Base-by-base conservation (phyloP, 2,329 filamentous ascomycete genomes). In the Beauveria australis region DNA sequence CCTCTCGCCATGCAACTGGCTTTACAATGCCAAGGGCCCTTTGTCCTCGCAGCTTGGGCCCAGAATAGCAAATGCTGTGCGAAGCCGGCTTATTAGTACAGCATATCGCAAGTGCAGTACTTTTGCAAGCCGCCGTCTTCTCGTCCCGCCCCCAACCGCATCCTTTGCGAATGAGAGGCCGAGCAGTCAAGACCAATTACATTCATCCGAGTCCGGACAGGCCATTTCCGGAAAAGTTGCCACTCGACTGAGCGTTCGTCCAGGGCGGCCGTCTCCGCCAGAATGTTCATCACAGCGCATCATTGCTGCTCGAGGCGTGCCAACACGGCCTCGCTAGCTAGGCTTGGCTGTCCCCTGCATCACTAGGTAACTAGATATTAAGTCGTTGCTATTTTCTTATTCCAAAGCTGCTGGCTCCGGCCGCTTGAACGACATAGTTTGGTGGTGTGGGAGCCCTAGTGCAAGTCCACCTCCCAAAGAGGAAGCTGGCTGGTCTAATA, bases 401-500 rank as follows among this genome's bases (percentile, higher is more conserved):
- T 58, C 10, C 44, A 49, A 48, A 18, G 54, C 54, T 58, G 46
- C 26, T 28, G 46, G 56, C 46, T 41, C 55, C 40, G 47, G 47
- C 47, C 24, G 55, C 46, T 37, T 51, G 30, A 51, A 43, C 33
- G 46, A 48, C 30, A 51, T 49, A n/a, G 48, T 16, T 26, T 53
- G 40, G 10, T 49, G 22, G 24, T 53, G 40, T 59, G 40, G 56
- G 18, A 46, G 26, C 19, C 22, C 60, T 62, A 62, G 60, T 59
- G 61, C 61, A 60, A 62, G 61, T 56, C 60, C 56, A 24, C 49
- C 46, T 53, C 56, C 52, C 33, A 60, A 62, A 55, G 8, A 62
- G 61, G 61, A 62, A 62, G 61, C 61, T 62, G 56, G 30, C 44
- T 59, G 37, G 41, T 54, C 61, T 62, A 62, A 59, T 28, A 55